Evolutionary conservation across 805 yeast species (phyloP), one percentile per base, ranked within the genome.

Genomic region (Schwanniomyces vanrijiae): DNA sequence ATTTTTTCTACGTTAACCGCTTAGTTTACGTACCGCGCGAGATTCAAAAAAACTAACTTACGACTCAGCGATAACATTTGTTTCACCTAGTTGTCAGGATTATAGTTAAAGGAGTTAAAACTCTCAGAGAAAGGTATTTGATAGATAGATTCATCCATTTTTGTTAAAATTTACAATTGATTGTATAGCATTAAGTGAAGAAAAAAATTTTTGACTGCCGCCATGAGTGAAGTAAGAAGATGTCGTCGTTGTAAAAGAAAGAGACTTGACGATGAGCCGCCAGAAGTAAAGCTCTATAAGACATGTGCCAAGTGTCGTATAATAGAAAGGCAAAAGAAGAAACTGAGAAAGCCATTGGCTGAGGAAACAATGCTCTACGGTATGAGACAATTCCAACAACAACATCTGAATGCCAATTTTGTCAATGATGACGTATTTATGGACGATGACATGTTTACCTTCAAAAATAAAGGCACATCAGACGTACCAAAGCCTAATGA

Each of bases 221-320:
- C 29, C 25, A 48, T 48, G 52, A 43, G 48, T 29, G 66, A 62
- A 33, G 58, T 60, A 13, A 64, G 68, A 61, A 60, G 69, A 52
- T 79, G 84, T 56, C 81, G 84, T 58, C 77, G 84, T 55, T 79
- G 84, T 64, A 79, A 79, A 56, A 63, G 82, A 43, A 75, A 77
- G 71, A 70, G 84, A 64, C 70, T 77, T 52, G 76, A 73, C 49
- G 78, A 78, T 50, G 84, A 79, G 60, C 79, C 80, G 20, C 77
- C 80, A 1, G 82, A 78, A 51, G 82, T 79, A 35, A 68, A 74
- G 53, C 81, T 77, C 56, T 79, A 78, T 59, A 79, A 78, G 51
- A 79, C 84, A 3, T 79, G 84, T 62, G 81, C 79, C 56, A 78
- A 80, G 51, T 79, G 84, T 56, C 71, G 84, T 48, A 76, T 78